Base-by-base conservation (phyloP, 2,329 filamentous ascomycete genomes). In the Alternaria infectoria region DNA sequence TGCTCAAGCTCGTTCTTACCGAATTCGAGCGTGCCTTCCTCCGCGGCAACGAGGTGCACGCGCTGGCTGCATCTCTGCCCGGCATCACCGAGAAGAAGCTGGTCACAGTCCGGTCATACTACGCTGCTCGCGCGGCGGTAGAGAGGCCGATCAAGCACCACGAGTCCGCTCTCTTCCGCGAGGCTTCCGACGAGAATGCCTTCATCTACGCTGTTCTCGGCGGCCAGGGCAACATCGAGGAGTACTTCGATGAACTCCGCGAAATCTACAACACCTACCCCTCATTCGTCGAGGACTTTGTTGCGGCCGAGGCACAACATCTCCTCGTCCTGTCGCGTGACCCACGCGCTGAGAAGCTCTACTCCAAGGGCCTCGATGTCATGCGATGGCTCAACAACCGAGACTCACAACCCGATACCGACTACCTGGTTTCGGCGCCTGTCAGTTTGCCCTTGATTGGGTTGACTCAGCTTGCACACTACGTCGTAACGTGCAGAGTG, bases 141-240 rank as follows among this genome's bases (percentile, higher is more conserved):
- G 94, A 94, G 77, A 88, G 96, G 73, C 88, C 92, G 56, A 95
- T 97, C 78, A 94, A 93, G 83, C 88, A 93, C 26, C 95, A 99
- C 80, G 92, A 97, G 79, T 98, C 96, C 44, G 96, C 96, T 36
- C 87, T 99, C 50, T 88, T 97, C 77, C 89, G 96, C 71, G 95
- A 96, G 54, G 93, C 93, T 10, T 90, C 91, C 50, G 94, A 97
- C 67, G 90, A 89, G 66, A 89, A 90, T 59, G 94, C 94, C 58
- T 90, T 89, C 73, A 88, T 99, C 64, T 99, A 97, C 84, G 94
- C 90, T 69, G 93, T 99, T 66, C 97, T 98, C 71, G 96, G 96
- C 64, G 96, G 96, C 7, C 96, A 99, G 81, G 96, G 96, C 73
- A 99, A 99, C 81, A 98, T 99, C 68, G 95, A 99, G 82, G 96